phyloP scores from a whole-genome alignment of 768 basidiomycete genomes.

The Phylloporus arenicola region DNA sequence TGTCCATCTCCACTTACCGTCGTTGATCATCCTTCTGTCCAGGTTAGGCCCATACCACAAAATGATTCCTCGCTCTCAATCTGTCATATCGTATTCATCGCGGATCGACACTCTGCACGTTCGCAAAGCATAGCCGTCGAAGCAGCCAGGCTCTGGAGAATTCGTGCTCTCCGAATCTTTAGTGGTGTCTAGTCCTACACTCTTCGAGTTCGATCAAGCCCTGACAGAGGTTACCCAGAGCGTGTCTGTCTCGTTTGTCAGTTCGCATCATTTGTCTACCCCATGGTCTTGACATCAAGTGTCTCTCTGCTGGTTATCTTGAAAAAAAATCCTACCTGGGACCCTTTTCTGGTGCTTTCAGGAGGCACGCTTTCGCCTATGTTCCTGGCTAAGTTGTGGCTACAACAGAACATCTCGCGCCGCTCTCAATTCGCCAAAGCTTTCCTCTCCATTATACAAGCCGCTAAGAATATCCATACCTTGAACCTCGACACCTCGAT shows the following conservation, averaged over 20 bases:
- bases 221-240: conserved; percentile 7
- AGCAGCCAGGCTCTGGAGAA: conserved; percentile 1
- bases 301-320: conserved; percentile 6
- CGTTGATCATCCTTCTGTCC: not conserved
- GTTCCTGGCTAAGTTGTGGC: not conserved
- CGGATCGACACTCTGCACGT: not conserved
- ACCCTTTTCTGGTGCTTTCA: not conserved
- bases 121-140: not conserved
- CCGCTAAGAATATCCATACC: conserved; percentile 1
- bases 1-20: not conserved
- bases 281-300: conserved; percentile 3
- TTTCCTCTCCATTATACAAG: conserved; percentile 3
- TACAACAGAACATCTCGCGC: not conserved
- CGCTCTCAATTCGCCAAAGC: not conserved
- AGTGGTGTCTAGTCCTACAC: not conserved
- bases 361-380: not conserved
- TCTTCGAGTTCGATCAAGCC: conserved; percentile 8
- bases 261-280: conserved; percentile 1
- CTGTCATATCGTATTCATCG: not conserved
- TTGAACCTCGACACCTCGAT: not conserved
- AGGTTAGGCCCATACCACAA: not conserved
- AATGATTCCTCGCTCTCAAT: not conserved
- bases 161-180: not conserved
- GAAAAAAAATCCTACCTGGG: conserved; percentile 5
- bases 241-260: conserved; percentile 11